A percentile compares a stretch with the other conserved stretches of the same genome.
These are phyloP conservation scores for Penicillium sp. DNA, from an alignment of 2,329 filamentous ascomycete species.

Conservation along the genomic window DNA sequence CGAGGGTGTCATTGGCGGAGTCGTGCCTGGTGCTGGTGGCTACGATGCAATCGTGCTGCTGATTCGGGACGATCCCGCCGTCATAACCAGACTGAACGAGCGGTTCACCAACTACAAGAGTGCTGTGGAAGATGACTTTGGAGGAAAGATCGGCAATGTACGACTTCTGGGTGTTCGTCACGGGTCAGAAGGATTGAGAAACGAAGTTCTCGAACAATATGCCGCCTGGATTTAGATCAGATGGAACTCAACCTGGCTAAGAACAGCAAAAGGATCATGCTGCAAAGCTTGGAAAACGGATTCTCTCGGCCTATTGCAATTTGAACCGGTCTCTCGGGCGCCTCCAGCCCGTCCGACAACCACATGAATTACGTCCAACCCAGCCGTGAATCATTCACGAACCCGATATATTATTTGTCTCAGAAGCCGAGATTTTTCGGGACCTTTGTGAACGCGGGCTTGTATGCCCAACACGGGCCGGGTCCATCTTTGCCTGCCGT, in stretches of 20 bases:
- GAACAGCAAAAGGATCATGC: slow-evolving; percentile 1
- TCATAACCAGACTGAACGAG: slow-evolving; percentile 57
- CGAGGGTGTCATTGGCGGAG: slow-evolving; percentile 80
- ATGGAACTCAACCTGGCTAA: background rate
- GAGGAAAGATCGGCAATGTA: slow-evolving; percentile 46
- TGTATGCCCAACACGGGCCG: background rate
- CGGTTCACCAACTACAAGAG: slow-evolving; percentile 67
- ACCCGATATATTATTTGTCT: background rate
- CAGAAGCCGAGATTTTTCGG: background rate
- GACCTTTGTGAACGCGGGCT: background rate
- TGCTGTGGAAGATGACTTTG: slow-evolving; percentile 43
- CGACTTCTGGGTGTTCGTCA: slow-evolving; percentile 46
- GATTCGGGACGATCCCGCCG: slow-evolving; percentile 68
- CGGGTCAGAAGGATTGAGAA: slow-evolving; percentile 46
- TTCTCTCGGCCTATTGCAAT: slow-evolving; percentile 3
- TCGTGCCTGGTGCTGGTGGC: slow-evolving; percentile 90
- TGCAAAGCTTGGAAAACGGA: background rate
- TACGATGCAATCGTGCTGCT: slow-evolving; percentile 86
- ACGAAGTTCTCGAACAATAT: slow-evolving; percentile 41
- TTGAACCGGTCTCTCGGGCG: slow-evolving; percentile 2
- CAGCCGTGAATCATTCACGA: background rate
- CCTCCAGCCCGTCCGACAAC: background rate
- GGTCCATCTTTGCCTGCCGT: background rate
- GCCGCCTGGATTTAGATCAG: slow-evolving; percentile 34
- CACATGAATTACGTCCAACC: slow-evolving; percentile 5